A percentile compares a stretch with the other conserved stretches of the same genome.
phyloP scores from a whole-genome alignment of 2,329 filamentous ascomycete species.

The Cladosporium cucumerinum region DNA sequence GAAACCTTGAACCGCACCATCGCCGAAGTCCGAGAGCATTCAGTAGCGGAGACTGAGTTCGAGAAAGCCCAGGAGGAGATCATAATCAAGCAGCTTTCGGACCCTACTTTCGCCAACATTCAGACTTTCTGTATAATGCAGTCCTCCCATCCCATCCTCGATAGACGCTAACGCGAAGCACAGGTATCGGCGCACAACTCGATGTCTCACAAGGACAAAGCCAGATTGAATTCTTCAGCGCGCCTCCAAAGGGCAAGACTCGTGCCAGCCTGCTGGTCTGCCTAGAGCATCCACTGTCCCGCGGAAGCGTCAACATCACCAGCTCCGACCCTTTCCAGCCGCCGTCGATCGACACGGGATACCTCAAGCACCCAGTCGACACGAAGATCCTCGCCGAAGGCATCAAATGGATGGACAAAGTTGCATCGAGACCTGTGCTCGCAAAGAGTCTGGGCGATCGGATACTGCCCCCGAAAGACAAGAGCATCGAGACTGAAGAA shows the following conservation, averaged over 20 bases:
- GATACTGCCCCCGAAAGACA: constrained; percentile 32
- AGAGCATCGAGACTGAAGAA: constrained; percentile 21
- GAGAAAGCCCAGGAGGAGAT: constrained; percentile 36
- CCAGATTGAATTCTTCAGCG: constrained; percentile 33
- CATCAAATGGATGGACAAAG: constrained; percentile 41
- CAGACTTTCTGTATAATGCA: constrained; percentile 33
- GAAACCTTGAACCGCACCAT: constrained; percentile 32
- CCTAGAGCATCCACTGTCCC: constrained; percentile 34
- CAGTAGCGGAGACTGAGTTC: constrained; percentile 35
- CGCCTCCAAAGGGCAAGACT: constrained; percentile 33
- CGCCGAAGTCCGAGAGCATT: constrained; percentile 32
- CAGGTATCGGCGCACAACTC: constrained; percentile 31
- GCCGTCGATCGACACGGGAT: constrained; percentile 27
- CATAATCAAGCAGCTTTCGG: constrained; percentile 33
- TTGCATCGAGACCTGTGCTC: constrained; percentile 44
- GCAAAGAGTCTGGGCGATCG: constrained; percentile 40
- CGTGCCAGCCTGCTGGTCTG: constrained; percentile 31
- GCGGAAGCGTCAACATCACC: constrained; percentile 27
- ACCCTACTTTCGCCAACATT: constrained; percentile 37
- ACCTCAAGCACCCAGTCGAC: constrained; percentile 45
- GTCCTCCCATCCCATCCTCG: constrained; percentile 11
- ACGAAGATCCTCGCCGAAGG: constrained; percentile 36
- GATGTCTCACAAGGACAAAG: constrained; percentile 29
- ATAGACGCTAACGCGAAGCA: not conserved
- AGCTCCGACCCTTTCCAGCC: constrained; percentile 21